phyloP scores from a whole-genome alignment of 345 rosid genomes.

The Excoecaria agallocha region DNA sequence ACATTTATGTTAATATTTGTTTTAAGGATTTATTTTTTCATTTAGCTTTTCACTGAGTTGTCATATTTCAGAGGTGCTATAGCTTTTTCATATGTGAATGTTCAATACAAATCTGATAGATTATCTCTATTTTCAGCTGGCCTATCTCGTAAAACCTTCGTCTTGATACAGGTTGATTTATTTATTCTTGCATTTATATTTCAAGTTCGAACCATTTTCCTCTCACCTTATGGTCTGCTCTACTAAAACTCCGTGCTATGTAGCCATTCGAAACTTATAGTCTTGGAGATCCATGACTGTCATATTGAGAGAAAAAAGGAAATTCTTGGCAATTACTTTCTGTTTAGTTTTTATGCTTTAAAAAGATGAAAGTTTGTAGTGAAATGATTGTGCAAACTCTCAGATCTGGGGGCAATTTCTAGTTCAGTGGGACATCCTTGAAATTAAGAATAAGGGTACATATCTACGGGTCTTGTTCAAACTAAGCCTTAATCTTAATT shows the following conservation, averaged over 20 bases:
- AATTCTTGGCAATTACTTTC: not conserved
- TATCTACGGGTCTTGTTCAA: not conserved
- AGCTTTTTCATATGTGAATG: not conserved
- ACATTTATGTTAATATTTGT: not conserved
- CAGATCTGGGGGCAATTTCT: not conserved
- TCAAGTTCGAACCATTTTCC: not conserved
- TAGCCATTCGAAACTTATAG: too few species aligned
- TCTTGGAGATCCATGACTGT: not conserved
- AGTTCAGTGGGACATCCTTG: not conserved
- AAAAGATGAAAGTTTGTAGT: not conserved
- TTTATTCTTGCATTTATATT: not conserved
- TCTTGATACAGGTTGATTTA: slow-evolving; percentile 81
- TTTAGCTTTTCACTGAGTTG: not conserved
- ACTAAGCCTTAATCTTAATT: not conserved
- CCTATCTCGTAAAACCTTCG: slow-evolving; percentile 70
- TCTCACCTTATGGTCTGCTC: not conserved
- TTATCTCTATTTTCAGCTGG: slow-evolving; percentile 55
- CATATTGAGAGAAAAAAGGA: not conserved
- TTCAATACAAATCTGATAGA: slow-evolving; percentile 15
- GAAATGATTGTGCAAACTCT: too few species aligned
- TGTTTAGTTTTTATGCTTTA: not conserved
- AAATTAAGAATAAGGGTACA: not conserved
- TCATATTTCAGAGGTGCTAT: not conserved
- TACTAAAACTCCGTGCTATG: too few species aligned
- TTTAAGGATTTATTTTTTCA: slow-evolving; percentile 1